Percentiles rank a stretch among this genome's conserved stretches.
phyloP scores from a whole-genome alignment of 495 filamentous ascomycete species.

The Aspergillus asperescens region DNA sequence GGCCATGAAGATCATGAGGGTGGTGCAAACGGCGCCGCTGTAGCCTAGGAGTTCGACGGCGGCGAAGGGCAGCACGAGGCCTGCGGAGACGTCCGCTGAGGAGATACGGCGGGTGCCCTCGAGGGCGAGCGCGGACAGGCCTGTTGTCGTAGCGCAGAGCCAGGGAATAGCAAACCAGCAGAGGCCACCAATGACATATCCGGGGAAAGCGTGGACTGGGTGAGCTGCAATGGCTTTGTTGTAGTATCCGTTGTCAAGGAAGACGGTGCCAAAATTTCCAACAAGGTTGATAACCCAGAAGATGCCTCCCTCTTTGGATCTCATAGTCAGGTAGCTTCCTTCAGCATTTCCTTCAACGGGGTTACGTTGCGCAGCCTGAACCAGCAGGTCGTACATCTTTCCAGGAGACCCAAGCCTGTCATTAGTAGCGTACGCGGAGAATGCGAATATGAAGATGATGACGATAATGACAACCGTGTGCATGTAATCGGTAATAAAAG shows the following conservation, averaged over 20 bases:
- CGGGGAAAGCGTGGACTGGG: slow-evolving; percentile 83
- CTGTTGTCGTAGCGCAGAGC: slow-evolving; percentile 90
- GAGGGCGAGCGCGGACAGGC: slow-evolving; percentile 78
- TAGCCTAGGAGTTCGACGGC: slow-evolving; percentile 85
- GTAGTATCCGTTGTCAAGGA: slow-evolving; percentile 80
- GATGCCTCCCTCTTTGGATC: slow-evolving; percentile 77
- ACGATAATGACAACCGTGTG: slow-evolving; percentile 85
- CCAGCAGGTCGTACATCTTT: slow-evolving; percentile 75
- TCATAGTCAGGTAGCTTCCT: slow-evolving; percentile 89
- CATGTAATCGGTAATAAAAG: slow-evolving; percentile 72
- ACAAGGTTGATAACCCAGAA: slow-evolving; percentile 97
- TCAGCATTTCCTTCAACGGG: slow-evolving; percentile 81
- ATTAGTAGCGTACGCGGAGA: slow-evolving; percentile 77
- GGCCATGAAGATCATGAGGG: slow-evolving; percentile 92
- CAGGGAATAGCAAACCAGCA: slow-evolving; percentile 96
- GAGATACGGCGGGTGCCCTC: slow-evolving; percentile 70
- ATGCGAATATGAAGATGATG: slow-evolving; percentile 86
- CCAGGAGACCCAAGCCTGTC: slow-evolving; percentile 71
- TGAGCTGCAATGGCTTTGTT: slow-evolving; percentile 94
- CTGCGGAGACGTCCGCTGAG: slow-evolving; percentile 71
- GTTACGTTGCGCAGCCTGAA: slow-evolving; percentile 61
- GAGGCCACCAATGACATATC: slow-evolving; percentile 86
- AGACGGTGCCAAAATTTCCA: slow-evolving; percentile 68
- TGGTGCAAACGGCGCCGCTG: slow-evolving; percentile 77
- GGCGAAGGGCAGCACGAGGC: slow-evolving; percentile 82